Evolutionary conservation across 768 basidiomycete genomes (phyloP).

Genomic region (Symmetrospora coprosmae): DNA sequence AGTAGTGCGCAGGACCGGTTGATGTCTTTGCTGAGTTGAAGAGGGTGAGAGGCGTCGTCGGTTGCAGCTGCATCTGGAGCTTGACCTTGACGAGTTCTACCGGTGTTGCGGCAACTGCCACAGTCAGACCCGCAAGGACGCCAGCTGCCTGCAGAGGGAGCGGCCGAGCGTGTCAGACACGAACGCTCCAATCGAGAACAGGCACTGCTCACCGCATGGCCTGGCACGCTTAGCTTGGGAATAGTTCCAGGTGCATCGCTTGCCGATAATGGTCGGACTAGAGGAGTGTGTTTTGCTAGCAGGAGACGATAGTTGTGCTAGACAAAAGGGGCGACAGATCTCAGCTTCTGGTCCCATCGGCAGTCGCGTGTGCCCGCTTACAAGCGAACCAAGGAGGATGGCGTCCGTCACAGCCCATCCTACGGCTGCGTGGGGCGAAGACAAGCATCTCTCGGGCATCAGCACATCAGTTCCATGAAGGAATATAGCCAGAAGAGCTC

Average conservation of each 20-base stretch:
- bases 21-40: constrained; percentile 38
- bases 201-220: constrained; percentile 41
- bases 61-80: constrained; percentile 49
- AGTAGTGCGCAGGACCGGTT: constrained; percentile 41
- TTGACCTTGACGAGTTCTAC: constrained; percentile 68
- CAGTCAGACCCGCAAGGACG: constrained; percentile 55
- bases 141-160: constrained; percentile 44
- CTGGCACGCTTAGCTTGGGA: constrained; percentile 49
- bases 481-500: not conserved
- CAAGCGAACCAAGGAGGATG: constrained; percentile 43
- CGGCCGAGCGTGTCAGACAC: not conserved
- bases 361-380: constrained; percentile 35
- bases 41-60: constrained; percentile 18
- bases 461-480: too few relatives aligned
- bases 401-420: constrained; percentile 64
- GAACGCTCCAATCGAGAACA: not conserved
- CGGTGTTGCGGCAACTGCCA: constrained; percentile 58
- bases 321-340: constrained; percentile 31
- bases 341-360: too few relatives aligned
- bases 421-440: constrained; percentile 48
- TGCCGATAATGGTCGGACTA: constrained; percentile 34
- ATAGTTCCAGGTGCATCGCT: constrained; percentile 33
- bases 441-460: constrained; percentile 41
- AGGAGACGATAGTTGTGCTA: constrained; percentile 59
- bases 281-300: constrained; percentile 37